Conservation (phyloP, 164 flowering plant genomes). For the Euptelea pleiosperma region DNA sequence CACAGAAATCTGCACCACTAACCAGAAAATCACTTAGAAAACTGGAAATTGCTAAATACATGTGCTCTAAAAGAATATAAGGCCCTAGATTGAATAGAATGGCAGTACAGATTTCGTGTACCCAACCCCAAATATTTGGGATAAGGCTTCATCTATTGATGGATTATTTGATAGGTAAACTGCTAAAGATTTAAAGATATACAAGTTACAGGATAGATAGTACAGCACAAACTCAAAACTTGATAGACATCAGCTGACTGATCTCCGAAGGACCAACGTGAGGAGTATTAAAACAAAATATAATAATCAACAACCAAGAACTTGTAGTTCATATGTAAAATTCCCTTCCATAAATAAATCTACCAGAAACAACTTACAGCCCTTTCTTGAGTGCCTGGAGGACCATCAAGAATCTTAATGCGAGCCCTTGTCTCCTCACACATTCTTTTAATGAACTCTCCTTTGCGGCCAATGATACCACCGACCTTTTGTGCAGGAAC, state of each 20-base stretch:
- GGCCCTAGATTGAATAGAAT: no score
- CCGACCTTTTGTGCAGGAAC: constrained; percentile 96
- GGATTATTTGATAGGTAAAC: no score
- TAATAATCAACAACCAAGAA: not conserved
- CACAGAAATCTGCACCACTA: no score
- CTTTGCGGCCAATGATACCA: constrained; percentile 92
- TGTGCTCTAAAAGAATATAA: no score
- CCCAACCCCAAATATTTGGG: no score
- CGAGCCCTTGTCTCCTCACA: constrained; percentile 95
- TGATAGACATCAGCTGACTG: not conserved
- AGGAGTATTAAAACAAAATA: not conserved
- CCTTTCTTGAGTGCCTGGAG: constrained; percentile 88
- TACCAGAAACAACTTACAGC: constrained; percentile 58
- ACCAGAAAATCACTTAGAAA: no score
- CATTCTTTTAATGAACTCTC: constrained; percentile 85
- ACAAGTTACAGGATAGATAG: no score
- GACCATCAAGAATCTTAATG: constrained; percentile 91
- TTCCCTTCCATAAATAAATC: not conserved
- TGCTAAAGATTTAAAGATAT: no score
- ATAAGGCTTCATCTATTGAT: no score
- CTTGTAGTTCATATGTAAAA: not conserved
- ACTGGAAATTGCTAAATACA: no score
- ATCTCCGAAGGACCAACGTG: not conserved
- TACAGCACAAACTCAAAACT: not conserved
- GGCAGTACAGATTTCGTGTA: no score